phyloP scores from a whole-genome alignment of 495 filamentous ascomycete species.

The Paragyromitra xinjiangensis region DNA sequence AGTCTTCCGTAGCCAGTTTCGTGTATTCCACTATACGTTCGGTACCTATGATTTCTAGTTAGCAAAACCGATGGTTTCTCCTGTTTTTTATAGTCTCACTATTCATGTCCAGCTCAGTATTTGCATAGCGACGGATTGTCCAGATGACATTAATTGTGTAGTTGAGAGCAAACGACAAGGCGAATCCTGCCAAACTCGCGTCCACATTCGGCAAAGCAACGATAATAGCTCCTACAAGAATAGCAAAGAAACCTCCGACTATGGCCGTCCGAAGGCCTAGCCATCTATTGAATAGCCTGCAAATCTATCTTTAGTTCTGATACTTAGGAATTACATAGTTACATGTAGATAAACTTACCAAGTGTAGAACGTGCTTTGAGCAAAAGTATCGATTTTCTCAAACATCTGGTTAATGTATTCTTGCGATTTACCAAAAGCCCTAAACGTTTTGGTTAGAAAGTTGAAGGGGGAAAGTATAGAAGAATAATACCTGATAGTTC shows the following conservation, averaged over 20 bases:
- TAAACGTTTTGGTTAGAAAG: constrained; percentile 17
- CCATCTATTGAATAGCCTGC: constrained; percentile 73
- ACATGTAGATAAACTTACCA: constrained; percentile 61
- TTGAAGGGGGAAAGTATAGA: background rate
- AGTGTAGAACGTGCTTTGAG: constrained; percentile 70
- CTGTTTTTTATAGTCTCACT: constrained; percentile 58
- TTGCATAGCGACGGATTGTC: constrained; percentile 70
- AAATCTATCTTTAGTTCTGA: background rate
- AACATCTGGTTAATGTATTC: constrained; percentile 74
- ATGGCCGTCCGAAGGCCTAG: constrained; percentile 75
- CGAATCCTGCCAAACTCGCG: constrained; percentile 81
- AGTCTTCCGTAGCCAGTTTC: constrained; percentile 72
- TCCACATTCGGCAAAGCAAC: constrained; percentile 71
- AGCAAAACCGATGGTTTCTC: constrained; percentile 1
- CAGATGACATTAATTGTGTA: constrained; percentile 66
- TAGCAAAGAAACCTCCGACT: constrained; percentile 75
- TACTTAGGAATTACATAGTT: background rate
- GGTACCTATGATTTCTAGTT: constrained; percentile 57
- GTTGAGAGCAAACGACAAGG: constrained; percentile 69
- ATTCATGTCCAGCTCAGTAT: constrained; percentile 83
- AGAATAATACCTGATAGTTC: constrained; percentile 67
- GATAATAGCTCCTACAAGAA: constrained; percentile 71
- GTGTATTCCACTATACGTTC: constrained; percentile 86
- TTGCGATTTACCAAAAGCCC: constrained; percentile 72
- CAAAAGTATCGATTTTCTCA: constrained; percentile 70